These are phyloP conservation scores for Claviceps citrina DNA, from an alignment of 2,329 filamentous ascomycete species.

Conservation along the genomic window DNA sequence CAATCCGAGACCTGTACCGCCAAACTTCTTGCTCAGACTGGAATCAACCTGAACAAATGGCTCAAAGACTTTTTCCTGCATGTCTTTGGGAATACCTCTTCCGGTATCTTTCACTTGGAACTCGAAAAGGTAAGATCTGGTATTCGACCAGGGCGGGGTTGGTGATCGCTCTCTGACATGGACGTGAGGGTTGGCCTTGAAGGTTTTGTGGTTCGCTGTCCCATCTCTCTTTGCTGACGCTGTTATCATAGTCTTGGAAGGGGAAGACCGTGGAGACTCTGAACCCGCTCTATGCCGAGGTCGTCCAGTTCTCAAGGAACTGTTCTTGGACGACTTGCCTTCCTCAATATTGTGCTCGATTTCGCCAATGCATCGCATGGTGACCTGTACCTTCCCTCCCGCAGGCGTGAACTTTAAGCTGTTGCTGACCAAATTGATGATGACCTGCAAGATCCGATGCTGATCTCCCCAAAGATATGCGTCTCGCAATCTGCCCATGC, in stretches of 20 bases:
- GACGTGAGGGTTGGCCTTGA: slow-evolving; percentile 33
- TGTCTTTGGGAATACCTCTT: slow-evolving; percentile 63
- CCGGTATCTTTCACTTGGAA: slow-evolving; percentile 84
- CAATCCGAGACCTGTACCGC: slow-evolving; percentile 73
- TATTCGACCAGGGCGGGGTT: slow-evolving; percentile 44
- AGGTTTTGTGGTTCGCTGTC: slow-evolving; percentile 45
- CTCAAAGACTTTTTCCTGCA: slow-evolving; percentile 77
- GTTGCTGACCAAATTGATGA: slow-evolving; percentile 87
- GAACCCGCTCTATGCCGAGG: slow-evolving; percentile 32
- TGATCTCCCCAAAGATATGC: slow-evolving; percentile 90
- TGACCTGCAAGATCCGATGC: slow-evolving; percentile 78
- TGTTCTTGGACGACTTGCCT: slow-evolving; percentile 34
- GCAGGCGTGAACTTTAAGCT: slow-evolving; percentile 78
- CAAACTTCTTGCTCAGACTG: slow-evolving; percentile 76
- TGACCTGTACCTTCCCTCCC: slow-evolving; percentile 59
- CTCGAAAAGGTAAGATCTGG: slow-evolving; percentile 59
- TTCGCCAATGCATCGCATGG: slow-evolving; percentile 59
- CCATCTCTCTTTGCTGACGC: slow-evolving; percentile 5
- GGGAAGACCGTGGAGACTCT: slow-evolving; percentile 34
- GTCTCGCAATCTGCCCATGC: slow-evolving; percentile 57
- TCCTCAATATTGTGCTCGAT: slow-evolving; percentile 27
- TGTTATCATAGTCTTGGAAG: slow-evolving; percentile 23
- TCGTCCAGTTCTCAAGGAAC: slow-evolving; percentile 20
- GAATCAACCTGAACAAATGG: slow-evolving; percentile 90
- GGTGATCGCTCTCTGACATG: slow-evolving; percentile 39